Percentiles rank a stretch among this genome's conserved stretches.
These are phyloP conservation scores for Fallopia convolvulus DNA, from an alignment of 148 eudicot genomes.

Conservation along the genomic window DNA sequence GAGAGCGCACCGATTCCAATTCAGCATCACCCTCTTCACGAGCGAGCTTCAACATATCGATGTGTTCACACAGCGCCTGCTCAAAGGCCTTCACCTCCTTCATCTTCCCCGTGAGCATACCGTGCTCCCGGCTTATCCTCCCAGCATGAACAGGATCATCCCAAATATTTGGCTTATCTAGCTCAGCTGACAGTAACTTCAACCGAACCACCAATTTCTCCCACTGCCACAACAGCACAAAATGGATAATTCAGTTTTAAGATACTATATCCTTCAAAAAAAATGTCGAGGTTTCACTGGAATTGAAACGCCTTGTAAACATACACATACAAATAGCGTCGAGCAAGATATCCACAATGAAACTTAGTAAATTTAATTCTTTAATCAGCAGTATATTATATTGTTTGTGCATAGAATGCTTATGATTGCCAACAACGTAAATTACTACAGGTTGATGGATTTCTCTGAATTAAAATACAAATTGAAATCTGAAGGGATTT, in stretches of 20 bases:
- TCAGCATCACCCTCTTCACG: conserved; percentile 88
- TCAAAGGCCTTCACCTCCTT: conserved; percentile 83
- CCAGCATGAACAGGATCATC: conserved; percentile 92
- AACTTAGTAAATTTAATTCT: background rate
- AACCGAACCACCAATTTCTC: conserved; percentile 52
- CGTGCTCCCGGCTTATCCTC: conserved; percentile 88
- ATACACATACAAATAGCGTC: background rate
- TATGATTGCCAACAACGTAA: background rate
- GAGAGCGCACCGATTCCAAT: conserved; percentile 91
- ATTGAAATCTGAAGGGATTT: background rate
- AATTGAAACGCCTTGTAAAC: background rate
- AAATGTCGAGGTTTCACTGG: background rate
- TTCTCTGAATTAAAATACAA: background rate
- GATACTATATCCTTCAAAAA: background rate
- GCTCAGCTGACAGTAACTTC: conserved; percentile 56
- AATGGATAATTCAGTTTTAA: background rate
- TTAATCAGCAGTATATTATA: background rate
- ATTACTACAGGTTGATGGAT: background rate
- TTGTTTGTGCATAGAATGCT: background rate
- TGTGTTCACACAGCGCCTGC: conserved; percentile 76
- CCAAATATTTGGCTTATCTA: conserved; percentile 79
- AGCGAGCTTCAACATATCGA: conserved; percentile 95
- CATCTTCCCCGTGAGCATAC: conserved; percentile 65
- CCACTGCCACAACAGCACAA: conserved; percentile 45
- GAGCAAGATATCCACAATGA: background rate